Percentiles rank a stretch among this genome's conserved stretches.
Evolutionary conservation across 73 alveolate genomes (phyloP).

Genomic region (Durusdinium trenchii): DNA sequence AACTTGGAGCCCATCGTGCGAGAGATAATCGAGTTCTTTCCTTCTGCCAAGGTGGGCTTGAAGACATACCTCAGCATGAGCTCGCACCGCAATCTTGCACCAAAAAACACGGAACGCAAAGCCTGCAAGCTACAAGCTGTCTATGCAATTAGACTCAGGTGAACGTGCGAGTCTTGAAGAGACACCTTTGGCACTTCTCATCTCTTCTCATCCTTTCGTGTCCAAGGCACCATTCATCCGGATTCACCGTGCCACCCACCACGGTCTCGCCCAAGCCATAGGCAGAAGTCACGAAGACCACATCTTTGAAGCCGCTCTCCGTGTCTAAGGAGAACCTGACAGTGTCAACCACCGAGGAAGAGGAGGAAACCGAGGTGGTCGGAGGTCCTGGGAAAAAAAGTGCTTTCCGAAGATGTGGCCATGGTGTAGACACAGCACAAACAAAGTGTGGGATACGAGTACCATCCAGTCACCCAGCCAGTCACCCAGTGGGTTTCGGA

Average conservation of each 20-base stretch:
- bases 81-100: no score
- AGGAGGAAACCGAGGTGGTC: not conserved
- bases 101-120: no score
- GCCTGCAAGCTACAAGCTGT: no score
- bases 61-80: slow-evolving; percentile 69
- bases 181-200: not conserved
- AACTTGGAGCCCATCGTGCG: slow-evolving; percentile 69
- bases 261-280: slow-evolving; percentile 93
- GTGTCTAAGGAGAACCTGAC: slow-evolving; percentile 79
- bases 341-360: not conserved
- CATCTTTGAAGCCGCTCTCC: slow-evolving; percentile 81
- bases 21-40: slow-evolving; percentile 54
- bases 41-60: slow-evolving; percentile 92
- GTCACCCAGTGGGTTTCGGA: no score
- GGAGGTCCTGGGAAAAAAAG: not conserved
- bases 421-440: no score
- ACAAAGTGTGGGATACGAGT: no score
- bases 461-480: no score
- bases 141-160: no score
- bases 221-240: slow-evolving; percentile 89
- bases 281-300: slow-evolving; percentile 69
- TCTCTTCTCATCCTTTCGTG: no score
- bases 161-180: no score
- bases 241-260: slow-evolving; percentile 95
- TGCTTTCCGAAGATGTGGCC: no score